Base-by-base conservation (phyloP, 805 yeast species). In the Yamadazyma endophytica region DNA sequence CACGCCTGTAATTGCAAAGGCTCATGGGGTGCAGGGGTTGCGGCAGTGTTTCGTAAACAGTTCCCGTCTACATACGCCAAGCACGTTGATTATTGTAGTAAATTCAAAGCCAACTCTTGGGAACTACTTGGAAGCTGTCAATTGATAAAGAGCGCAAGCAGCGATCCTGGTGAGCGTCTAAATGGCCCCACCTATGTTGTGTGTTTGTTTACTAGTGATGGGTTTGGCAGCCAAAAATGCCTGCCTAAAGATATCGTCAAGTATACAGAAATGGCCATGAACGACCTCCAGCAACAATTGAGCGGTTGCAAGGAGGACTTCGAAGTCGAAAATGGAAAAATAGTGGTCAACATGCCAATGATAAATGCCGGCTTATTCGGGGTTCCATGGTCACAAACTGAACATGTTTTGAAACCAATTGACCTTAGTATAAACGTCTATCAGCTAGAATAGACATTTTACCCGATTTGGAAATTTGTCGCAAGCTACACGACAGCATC, bases 1-100 rank as follows among this genome's bases (percentile, higher is more conserved):
- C 95, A 86, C 50, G 77, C 95, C 0, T 86, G 95, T 48, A 86
- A 86, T 50, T 77, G 87, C 22, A 62, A 66, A 16, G 95, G 95
- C 0, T 47, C 65, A 1, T 86, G 95, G 95, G 92, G 92, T 4
- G 90, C 85, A 3, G 96, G 95, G 0, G 73, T 86, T 2, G 95
- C 95, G 0, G 64, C 63, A 3, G 71, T 58, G 16, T 75, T 86
- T 46, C 71, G 67, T 15, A 32, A 44, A 12, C 53, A 60, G 27
- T 85, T 68, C 51, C 88, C 86, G 2, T 47, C 61, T 2, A 73
- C 90, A 4, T 82, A 73, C 44, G 42, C 50, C 26, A 40, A 46
- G 4, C 83, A 86, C 45, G 42, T 50, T 11, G 43, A 54, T 1
- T 62, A 67, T 43, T 78, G 84, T 48, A 28, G 35, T 5, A 27